Base-by-base conservation (phyloP, 768 basidiomycete genomes). In the Leccinum uliginosum region DNA sequence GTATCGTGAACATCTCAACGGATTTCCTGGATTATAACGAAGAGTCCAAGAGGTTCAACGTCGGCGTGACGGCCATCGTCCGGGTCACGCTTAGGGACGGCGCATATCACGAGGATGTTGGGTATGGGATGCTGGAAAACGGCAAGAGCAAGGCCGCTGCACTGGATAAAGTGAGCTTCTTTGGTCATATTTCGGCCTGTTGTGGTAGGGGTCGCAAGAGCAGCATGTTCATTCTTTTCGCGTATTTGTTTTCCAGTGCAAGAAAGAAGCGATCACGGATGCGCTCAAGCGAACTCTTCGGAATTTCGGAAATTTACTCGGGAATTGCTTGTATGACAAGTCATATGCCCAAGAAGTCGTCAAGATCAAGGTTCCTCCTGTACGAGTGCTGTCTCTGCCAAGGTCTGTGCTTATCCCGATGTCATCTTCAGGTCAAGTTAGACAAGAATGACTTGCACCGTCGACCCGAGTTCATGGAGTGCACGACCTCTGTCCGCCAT, bases 271-370 rank as follows among this genome's bases (percentile, higher is more conserved):
- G 2, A 87, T 98, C 0, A 99, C 97, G 0, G 97, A 99, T 63
- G 96, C 81, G 0, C 75, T 96, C 53, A 99, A 99, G 72, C 86
- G 96, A 30, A 84, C 93, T 1, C 78, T 99, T 9, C 80, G 93
- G 24, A 92, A 85, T 61, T 99, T 98, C 67, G 97, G 97, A 40
- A 97, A 95, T 68, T 76, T 98, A 3, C 78, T 98, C 15, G 97
- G 97, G 1, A 96, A 97, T 65, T 99, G 97, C 72, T 73, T 98
- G n/a, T 98, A 98, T 65, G 97, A 98, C 75, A 97, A 96, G 74
- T 71, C 80, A 6, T 98, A 93, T 70, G 81, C 90, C 0, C 81
- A 87, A 49, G 89, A 95, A 67, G 78, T 99, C 9, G 75, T 82
- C 40, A 96, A 95, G 74, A 87, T 98, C 61, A 96, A 92, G 69